Conservation (phyloP, 306 rosid species). For the Vigna reflexopilosa region DNA sequence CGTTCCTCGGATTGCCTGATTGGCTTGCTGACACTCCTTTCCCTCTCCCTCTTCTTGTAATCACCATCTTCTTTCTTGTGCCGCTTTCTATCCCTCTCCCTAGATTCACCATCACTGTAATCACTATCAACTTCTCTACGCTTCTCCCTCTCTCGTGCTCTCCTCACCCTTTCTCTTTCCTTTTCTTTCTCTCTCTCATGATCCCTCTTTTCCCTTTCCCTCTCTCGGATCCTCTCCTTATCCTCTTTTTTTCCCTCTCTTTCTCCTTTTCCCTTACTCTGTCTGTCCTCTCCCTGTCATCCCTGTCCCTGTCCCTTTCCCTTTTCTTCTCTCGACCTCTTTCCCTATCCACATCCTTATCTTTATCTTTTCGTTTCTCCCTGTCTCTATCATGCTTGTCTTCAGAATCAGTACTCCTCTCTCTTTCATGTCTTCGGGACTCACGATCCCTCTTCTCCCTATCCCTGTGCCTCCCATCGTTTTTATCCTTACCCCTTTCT, state of each 20-base stretch:
- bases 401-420: constrained; percentile 52
- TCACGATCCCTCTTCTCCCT: constrained; percentile 60
- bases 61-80: constrained; percentile 69
- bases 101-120: constrained; percentile 61
- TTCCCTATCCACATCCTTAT: constrained; percentile 43
- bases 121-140: constrained; percentile 71
- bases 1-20: constrained; percentile 57
- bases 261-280: constrained; percentile 47
- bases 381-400: constrained; percentile 48
- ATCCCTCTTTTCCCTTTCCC: constrained; percentile 59
- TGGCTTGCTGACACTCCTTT: constrained; percentile 58
- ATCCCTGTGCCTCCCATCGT: constrained; percentile 61
- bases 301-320: constrained; percentile 46
- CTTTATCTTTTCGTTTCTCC: constrained; percentile 56
- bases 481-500: constrained; percentile 61
- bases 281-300: constrained; percentile 27
- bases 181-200: constrained; percentile 56
- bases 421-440: constrained; percentile 48
- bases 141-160: constrained; percentile 64
- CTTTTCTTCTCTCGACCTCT: constrained; percentile 49
- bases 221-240: constrained; percentile 30
- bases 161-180: constrained; percentile 60
- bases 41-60: constrained; percentile 60
- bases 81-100: constrained; percentile 70
- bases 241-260: constrained; percentile 41